Evolutionary conservation across 495 filamentous ascomycete genomes (phyloP), one percentile per base, ranked within the genome.

Genomic region (Penicillium verhagenii): DNA sequence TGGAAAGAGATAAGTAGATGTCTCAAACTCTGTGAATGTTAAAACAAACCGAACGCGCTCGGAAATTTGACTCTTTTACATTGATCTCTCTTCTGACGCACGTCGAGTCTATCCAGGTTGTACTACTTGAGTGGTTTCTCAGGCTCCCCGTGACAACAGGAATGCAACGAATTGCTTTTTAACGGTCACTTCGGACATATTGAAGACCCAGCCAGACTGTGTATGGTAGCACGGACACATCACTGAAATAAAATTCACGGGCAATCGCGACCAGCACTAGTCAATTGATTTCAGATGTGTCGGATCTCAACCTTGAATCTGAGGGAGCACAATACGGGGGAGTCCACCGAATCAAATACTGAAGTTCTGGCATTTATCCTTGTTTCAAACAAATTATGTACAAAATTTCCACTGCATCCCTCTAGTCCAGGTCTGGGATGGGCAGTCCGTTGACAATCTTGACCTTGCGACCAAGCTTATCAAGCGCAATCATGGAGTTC

Each of bases 391-490:
- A 20, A 1, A 14, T 50, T 21, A 16, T 28, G 25, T n/a, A 29
- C 14, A 26, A 19, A 11, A 23, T 18, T 29, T 20, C 11, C 14
- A 35, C 14, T 35, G 33, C 1, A 14, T 14, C 6, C 23, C 2
- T 20, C 72, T 66, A 88, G 68, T 89, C 86, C 39, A 89, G 64
- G 68, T 89, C 87, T 6, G 90, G 89, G 33, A 96, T 82, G 4
- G 92, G 93, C 64, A 97, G 67, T 46, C 90, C 89, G 65, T 95
- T 84, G 19, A 92, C 79, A 61, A 96, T 77, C 78, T 86, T 90
- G 63, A 92, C 81, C 62, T 77, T 86, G 55, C 86, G 68, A 0
- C 93, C 93, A 53, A 91, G 60, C 60, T 82, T 79, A 63, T 85
- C 72, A 68, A 96, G 70, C 4, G 90, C 92, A 57, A 86, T 77